Base-by-base conservation (phyloP, 1,139 yeast species). In the Geotrichum aggregatum region DNA sequence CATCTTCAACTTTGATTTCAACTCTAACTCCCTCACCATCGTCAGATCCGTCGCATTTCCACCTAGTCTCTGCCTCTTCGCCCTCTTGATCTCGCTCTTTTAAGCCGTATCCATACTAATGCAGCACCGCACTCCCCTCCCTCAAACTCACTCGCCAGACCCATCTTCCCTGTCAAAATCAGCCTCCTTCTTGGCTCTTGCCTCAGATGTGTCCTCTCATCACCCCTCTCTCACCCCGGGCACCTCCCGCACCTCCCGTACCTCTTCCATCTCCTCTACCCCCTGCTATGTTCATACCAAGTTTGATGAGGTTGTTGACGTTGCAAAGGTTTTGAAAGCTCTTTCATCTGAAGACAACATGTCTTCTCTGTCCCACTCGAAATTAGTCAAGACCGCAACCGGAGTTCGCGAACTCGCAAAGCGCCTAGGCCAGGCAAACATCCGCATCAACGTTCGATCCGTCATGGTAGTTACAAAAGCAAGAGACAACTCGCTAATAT, bases 391-490 rank as follows among this genome's bases (percentile, higher is more conserved):
- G 62, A 86, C 95, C 1, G 95, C 95, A 2, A 86, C 87, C 61
- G 94, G 92, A 1, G 95, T 87, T 1, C 75, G 96, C 46, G 78
- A 84, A 73, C 73, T 87, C 56, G 88, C 92, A 19, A 83, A 83
- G 59, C 86, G 84, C 65, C 72, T 87, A 41, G 78, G 84, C 45
- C 79, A 81, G 60, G 89, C 95, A 4, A 82, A 87, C 3, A 83
- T 87, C 38, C 83, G 82, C 59, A 68, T 87, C 28, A 83, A 84
- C 54, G 83, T 85, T 8, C 76, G 76, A 51, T 80, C 87, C 8
- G 78, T 88, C 22, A 77, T 88, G 81, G 78, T 88, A 21, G 89
- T 87, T 13, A 88, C 96, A 13, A 88, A 88, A 66, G 94, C 94
- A 0, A 76, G 92, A 52, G 96, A 88, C 64, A 83, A 84, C 61